These are phyloP conservation scores for Aspergillus pseudotamarii DNA, from an alignment of 2,329 filamentous ascomycete genomes.

Conservation along the genomic window DNA sequence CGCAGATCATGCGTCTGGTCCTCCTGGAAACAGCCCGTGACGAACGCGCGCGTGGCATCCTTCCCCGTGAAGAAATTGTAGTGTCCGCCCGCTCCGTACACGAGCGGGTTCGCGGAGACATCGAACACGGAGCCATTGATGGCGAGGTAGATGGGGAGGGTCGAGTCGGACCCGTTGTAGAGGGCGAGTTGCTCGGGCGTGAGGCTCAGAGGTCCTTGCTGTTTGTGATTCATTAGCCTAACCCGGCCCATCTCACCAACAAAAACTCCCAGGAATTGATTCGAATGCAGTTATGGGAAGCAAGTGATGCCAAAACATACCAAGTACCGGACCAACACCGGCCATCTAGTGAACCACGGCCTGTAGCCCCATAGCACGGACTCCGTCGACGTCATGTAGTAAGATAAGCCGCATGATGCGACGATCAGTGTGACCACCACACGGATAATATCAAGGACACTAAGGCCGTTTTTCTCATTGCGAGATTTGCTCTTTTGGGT, in stretches of 20 bases:
- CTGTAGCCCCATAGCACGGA: slow-evolving; percentile 69
- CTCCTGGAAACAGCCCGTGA: slow-evolving; percentile 88
- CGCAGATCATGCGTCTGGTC: slow-evolving; percentile 83
- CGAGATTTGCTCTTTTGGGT: slow-evolving; percentile 16
- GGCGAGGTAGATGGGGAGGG: slow-evolving; percentile 83
- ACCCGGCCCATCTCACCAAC: too few species aligned
- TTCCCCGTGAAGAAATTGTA: slow-evolving; percentile 86
- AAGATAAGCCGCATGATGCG: slow-evolving; percentile 71
- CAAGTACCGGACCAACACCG: slow-evolving; percentile 61
- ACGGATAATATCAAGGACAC: slow-evolving; percentile 66
- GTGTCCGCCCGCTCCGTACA: slow-evolving; percentile 79
- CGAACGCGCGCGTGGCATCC: slow-evolving; percentile 84
- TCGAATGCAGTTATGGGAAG: neutral
- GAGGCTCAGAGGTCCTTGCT: slow-evolving; percentile 65
- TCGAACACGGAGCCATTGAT: slow-evolving; percentile 72
- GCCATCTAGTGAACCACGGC: slow-evolving; percentile 63
- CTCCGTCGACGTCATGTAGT: slow-evolving; percentile 72
- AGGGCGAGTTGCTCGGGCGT: slow-evolving; percentile 72
- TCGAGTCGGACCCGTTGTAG: slow-evolving; percentile 76
- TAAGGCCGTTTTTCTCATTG: slow-evolving; percentile 35
- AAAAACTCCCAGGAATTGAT: too few species aligned
- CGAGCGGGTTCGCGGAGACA: slow-evolving; percentile 57
- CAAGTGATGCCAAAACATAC: slow-evolving; percentile 48
- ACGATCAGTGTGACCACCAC: slow-evolving; percentile 68
- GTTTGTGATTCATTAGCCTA: slow-evolving; percentile 4